Percentiles rank a stretch among this genome's conserved stretches.
These are phyloP conservation scores for Talaromyces sp. DNA, from an alignment of 2,329 filamentous ascomycete species.

Conservation along the genomic window DNA sequence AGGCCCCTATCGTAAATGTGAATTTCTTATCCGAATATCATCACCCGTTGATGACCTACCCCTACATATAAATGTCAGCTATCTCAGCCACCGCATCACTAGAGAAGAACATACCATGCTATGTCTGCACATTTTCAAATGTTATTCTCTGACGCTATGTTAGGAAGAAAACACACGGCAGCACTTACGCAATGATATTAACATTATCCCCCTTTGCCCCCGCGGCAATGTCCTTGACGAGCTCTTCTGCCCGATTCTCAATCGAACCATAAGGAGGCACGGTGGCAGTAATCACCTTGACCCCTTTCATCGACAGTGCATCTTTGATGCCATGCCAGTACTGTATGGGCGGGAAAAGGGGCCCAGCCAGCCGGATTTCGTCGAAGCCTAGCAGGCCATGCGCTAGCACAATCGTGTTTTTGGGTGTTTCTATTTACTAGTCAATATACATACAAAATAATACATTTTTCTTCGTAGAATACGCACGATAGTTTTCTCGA, in stretches of 20 bases:
- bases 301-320: conserved; percentile 48
- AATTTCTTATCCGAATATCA: neutral
- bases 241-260: conserved; percentile 51
- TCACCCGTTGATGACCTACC: conserved; percentile 22
- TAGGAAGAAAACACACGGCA: neutral
- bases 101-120: conserved; percentile 40
- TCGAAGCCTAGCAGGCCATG: conserved; percentile 65
- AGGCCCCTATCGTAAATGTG: conserved; percentile 47
- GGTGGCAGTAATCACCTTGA: conserved; percentile 58
- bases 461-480: neutral
- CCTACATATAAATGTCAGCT: conserved; percentile 19
- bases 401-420: conserved; percentile 58
- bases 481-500: conserved; percentile 52
- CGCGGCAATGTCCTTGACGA: conserved; percentile 50
- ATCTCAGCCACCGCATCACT: neutral
- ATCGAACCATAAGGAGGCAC: conserved; percentile 59
- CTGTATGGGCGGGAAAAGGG: conserved; percentile 53
- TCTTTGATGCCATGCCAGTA: conserved; percentile 63
- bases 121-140: conserved; percentile 29
- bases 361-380: conserved; percentile 53
- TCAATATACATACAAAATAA: neutral
- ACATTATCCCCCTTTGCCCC: conserved; percentile 55
- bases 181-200: conserved; percentile 59
- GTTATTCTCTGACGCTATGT: neutral
- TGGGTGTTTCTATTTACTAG: conserved; percentile 35